phyloP scores from a whole-genome alignment of 176 grass and related monocot genomes.

The Eremochloa ophiuroides region DNA sequence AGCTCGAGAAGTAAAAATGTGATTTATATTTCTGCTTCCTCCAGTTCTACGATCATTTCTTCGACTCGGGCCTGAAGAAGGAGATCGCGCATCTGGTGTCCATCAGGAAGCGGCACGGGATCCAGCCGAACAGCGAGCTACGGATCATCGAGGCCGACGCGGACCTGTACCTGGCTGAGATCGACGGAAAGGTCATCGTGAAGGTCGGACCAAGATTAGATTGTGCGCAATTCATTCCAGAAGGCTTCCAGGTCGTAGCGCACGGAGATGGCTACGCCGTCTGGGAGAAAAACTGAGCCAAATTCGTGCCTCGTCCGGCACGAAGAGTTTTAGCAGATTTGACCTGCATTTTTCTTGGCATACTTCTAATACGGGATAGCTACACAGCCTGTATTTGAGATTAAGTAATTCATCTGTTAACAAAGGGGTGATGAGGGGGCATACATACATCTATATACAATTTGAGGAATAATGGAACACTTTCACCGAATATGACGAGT shows the following conservation, averaged over 20 bases:
- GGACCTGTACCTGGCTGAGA: slow-evolving; percentile 65
- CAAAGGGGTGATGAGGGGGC: background rate
- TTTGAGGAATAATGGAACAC: background rate
- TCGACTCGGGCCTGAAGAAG: slow-evolving; percentile 57
- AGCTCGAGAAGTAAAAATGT: too few species aligned
- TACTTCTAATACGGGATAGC: background rate
- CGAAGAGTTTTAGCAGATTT: background rate
- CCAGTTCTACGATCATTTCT: slow-evolving; percentile 90
- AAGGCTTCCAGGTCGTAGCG: slow-evolving; percentile 35
- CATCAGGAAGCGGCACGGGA: slow-evolving; percentile 44
- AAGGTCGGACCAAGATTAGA: slow-evolving; percentile 57
- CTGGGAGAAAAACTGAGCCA: slow-evolving; percentile 49
- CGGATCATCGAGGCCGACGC: slow-evolving; percentile 55
- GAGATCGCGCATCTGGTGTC: slow-evolving; percentile 52
- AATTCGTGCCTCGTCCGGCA: background rate
- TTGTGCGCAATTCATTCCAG: slow-evolving; percentile 34
- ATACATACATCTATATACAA: background rate
- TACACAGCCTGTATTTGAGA: background rate
- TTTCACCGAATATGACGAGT: background rate
- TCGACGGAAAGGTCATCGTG: slow-evolving; percentile 52
- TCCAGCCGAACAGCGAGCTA: slow-evolving; percentile 46
- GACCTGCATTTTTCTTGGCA: background rate
- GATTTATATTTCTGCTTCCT: background rate
- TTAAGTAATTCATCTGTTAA: background rate
- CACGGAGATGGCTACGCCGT: slow-evolving; percentile 52